phyloP scores from a whole-genome alignment of 1,284 basidiomycete genomes.

The Cryptococcus amylolentus region DNA sequence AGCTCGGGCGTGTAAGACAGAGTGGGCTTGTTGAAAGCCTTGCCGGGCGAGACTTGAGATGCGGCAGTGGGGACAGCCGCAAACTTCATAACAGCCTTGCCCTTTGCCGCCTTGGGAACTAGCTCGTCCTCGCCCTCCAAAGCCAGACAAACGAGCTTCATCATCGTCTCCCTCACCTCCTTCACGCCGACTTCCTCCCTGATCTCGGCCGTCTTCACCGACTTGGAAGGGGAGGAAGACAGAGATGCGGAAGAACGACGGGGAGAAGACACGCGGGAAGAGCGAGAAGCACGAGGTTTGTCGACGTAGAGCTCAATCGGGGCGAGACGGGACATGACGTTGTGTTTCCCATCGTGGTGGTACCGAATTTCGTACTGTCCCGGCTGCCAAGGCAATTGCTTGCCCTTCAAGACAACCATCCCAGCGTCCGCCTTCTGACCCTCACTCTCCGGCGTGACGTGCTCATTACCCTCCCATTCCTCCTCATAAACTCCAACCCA shows the following conservation, averaged over 20 bases:
- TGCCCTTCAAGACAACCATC: constrained; percentile 68
- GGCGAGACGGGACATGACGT: constrained; percentile 79
- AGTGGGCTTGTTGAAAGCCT: background rate
- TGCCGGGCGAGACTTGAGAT: background rate
- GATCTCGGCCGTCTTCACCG: background rate
- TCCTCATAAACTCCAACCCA: constrained; percentile 89
- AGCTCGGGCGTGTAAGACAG: background rate
- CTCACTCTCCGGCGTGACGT: constrained; percentile 53
- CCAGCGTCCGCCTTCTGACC: constrained; percentile 57
- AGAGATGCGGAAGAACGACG: background rate
- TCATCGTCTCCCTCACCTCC: constrained; percentile 63
- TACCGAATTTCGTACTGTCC: constrained; percentile 79
- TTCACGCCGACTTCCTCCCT: constrained; percentile 56
- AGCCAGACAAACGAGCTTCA: constrained; percentile 76
- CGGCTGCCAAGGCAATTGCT: constrained; percentile 77
- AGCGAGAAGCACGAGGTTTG: background rate
- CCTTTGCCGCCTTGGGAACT: constrained; percentile 62
- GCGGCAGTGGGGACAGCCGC: background rate
- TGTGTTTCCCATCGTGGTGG: constrained; percentile 92
- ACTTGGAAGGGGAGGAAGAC: constrained; percentile 5
- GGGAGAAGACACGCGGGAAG: no score
- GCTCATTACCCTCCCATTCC: constrained; percentile 87
- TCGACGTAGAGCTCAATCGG: constrained; percentile 83
- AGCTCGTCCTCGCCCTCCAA: constrained; percentile 79
- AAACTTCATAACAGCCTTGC: background rate